Percentiles rank a stretch among this genome's conserved stretches.
These are phyloP conservation scores for Buxus sempervirens DNA, from an alignment of 164 flowering plant species.

Conservation along the genomic window DNA sequence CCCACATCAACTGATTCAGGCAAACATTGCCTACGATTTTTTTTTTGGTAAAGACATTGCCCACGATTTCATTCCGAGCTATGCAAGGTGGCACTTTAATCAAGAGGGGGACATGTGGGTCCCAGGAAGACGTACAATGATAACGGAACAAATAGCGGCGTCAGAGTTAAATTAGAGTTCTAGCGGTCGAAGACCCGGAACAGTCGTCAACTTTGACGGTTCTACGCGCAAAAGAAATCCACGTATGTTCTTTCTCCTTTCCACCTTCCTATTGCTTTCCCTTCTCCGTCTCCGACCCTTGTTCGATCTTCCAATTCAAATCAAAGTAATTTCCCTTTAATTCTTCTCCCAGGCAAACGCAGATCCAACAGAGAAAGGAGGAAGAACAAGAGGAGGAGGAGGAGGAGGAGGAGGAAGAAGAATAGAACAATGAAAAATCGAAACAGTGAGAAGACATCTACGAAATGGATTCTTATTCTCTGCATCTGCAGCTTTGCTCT, in stretches of 20 bases:
- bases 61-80: too few species aligned
- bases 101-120: background rate
- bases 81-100: too few species aligned
- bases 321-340: background rate
- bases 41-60: too few species aligned
- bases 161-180: background rate
- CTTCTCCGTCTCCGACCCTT: background rate
- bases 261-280: too few species aligned
- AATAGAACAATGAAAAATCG: constrained; percentile 36
- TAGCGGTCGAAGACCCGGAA: background rate
- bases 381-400: too few species aligned
- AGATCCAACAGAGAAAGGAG: background rate
- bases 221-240: background rate
- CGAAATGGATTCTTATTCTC: constrained; percentile 60
- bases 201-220: constrained; percentile 15
- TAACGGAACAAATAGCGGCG: background rate
- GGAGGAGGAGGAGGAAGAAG: too few species aligned
- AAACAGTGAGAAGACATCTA: constrained; percentile 37
- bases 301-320: background rate
- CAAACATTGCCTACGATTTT: too few species aligned
- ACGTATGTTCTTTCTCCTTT: too few species aligned
- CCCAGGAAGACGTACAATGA: background rate
- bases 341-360: too few species aligned
- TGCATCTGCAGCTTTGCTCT: constrained; percentile 57
- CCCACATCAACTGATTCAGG: too few species aligned